Evolutionary conservation across 163 green algal species (phyloP).

Genomic region (Scenedesmus sp.): DNA sequence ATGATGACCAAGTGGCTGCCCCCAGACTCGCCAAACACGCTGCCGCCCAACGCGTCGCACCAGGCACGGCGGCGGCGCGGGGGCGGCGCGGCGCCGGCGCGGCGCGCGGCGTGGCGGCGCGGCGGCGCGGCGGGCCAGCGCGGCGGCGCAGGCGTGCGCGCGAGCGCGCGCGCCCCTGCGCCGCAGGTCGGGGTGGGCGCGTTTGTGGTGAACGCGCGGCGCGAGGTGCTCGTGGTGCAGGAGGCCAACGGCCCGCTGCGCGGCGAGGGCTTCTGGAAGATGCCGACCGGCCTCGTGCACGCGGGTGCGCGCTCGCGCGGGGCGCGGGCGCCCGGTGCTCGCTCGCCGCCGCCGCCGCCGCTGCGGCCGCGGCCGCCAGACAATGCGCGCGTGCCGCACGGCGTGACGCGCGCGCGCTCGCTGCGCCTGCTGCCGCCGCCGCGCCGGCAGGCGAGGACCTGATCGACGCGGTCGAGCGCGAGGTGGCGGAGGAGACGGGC

Average conservation of each 20-base stretch:
- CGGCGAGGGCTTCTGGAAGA: constrained; percentile 81
- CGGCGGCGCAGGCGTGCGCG: too few species aligned
- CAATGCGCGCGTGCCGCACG: too few species aligned
- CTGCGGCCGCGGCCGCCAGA: not conserved
- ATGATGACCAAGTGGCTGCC: constrained; percentile 86
- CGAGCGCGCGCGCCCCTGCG: constrained; percentile 69
- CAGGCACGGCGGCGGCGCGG: too few species aligned
- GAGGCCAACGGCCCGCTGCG: constrained; percentile 73
- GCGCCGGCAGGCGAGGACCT: constrained; percentile 71
- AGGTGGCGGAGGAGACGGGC: constrained; percentile 66
- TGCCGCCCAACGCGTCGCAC: constrained; percentile 81
- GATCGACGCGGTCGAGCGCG: constrained; percentile 54
- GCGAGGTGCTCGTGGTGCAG: constrained; percentile 84
- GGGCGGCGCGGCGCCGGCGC: too few species aligned
- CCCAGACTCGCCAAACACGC: constrained; percentile 52
- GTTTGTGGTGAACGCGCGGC: constrained; percentile 74
- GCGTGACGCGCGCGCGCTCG: too few species aligned
- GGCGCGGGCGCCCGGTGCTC: too few species aligned
- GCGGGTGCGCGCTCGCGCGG: constrained; percentile 15
- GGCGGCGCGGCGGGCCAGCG: too few species aligned
- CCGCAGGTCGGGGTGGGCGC: constrained; percentile 87
- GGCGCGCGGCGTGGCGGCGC: too few species aligned
- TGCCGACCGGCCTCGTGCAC: constrained; percentile 81
- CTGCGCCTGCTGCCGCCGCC: not conserved
- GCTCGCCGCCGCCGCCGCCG: too few species aligned